Conservation (phyloP, 495 filamentous ascomycete species). For the Annulohypoxylon nitens region DNA sequence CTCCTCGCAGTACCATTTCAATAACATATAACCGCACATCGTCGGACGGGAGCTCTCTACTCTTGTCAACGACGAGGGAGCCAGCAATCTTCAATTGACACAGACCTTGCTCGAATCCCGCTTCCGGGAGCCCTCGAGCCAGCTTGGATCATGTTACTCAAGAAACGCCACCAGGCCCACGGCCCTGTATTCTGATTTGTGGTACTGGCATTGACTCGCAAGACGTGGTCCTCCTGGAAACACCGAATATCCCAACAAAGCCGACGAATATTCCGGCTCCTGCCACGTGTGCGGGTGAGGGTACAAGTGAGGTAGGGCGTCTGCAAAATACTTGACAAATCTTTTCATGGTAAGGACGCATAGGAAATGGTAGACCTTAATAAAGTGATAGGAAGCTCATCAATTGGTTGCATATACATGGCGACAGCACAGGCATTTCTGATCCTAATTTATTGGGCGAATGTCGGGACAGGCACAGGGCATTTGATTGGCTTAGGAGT, state of each 20-base stretch:
- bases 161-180: conserved; percentile 37
- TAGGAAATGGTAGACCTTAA: conserved; percentile 23
- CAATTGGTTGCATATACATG: conserved; percentile 48
- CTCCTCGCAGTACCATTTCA: conserved; percentile 54
- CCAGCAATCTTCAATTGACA: conserved; percentile 22
- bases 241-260: conserved; percentile 20
- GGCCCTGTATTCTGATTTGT: conserved; percentile 37
- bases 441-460: conserved; percentile 46
- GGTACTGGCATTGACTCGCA: conserved; percentile 33
- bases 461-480: conserved; percentile 43
- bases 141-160: conserved; percentile 46
- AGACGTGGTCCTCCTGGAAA: conserved; percentile 45
- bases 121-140: conserved; percentile 31
- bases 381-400: conserved; percentile 34
- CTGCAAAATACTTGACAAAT: conserved; percentile 43
- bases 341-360: conserved; percentile 39
- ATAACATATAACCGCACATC: conserved; percentile 51
- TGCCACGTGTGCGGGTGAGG: conserved; percentile 46
- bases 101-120: conserved; percentile 30
- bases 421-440: conserved; percentile 41
- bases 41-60: conserved; percentile 22
- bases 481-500: conserved; percentile 42
- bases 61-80: conserved; percentile 19
- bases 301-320: conserved; percentile 34
- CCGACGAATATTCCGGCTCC: conserved; percentile 37